Evolutionary conservation across 202 grass and related monocot genomes (phyloP), one percentile per base, ranked within the genome.

Genomic region (Digitaria exilis): DNA sequence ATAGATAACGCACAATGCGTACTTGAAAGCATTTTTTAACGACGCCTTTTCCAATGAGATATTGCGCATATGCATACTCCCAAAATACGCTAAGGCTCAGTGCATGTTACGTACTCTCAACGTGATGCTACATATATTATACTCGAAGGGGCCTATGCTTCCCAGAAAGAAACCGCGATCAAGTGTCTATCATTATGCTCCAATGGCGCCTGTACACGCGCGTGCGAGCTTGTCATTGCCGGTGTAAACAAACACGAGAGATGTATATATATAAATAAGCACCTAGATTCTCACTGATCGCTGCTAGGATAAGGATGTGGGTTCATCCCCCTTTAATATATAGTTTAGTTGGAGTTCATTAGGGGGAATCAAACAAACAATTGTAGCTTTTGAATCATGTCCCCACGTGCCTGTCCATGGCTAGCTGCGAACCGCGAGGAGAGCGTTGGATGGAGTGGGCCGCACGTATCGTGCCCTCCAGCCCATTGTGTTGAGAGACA

Each of bases 291-390:
- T 87, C 52, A 46, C 63, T 15, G 48, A 73, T 66, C 30, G 3
- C 12, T 70, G 52, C 73, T 84, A 84, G 80, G 88, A 80, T 87
- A 90, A 83, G 84, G 73, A 63, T 83, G 73, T 65, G 83, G 74
- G 50, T 75, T 86, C 72, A 72, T 70, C 55, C n/a, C 66, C 75
- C 35, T 37, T 49, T 34, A 32, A 32, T 35, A 0, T 8, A 41
- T 86, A 60, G 18, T 82, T 85, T 89, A 85, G 43, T 39, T 56
- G 34, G 39, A 72, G 78, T 37, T 39, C 45, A 65, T 68, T 82
- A 73, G 64, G 71, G 52, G 54, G 71, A 58, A 85, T 82, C 73
- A 73, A 87, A 52, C 69, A 73, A 78, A 83, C 80, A 78, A 75
- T 13, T 35, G 42, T 71, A 79, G 79, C 84, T 69, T 86, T 87